Evolutionary conservation across 2,329 filamentous ascomycete genomes (phyloP).

Genomic region (Teratosphaeria gauchensis): DNA sequence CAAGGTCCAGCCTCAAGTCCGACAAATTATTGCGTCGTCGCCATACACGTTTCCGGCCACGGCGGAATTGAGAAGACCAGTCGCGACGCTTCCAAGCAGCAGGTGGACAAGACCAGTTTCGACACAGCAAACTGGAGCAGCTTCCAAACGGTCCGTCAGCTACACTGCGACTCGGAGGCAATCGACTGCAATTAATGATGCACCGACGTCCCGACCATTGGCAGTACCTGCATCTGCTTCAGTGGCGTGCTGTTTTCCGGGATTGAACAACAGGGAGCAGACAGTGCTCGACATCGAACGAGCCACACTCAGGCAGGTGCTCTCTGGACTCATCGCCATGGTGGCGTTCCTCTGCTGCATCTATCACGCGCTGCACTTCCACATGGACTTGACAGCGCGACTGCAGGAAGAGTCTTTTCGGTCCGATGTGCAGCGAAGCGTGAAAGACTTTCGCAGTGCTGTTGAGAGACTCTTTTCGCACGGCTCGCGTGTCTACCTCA

Average conservation of each 20-base stretch:
- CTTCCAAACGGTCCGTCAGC: too few species aligned
- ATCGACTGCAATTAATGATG: too few species aligned
- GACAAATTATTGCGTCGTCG: not conserved
- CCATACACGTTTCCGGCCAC: not conserved
- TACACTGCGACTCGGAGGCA: too few species aligned
- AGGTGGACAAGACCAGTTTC: too few species aligned
- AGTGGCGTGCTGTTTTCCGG: too few species aligned
- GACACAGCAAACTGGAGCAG: too few species aligned
- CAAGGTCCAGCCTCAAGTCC: too few species aligned
- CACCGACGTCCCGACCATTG: too few species aligned
- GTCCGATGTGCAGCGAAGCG: not conserved
- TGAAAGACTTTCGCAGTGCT: not conserved
- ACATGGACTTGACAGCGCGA: not conserved
- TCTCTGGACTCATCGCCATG: not conserved
- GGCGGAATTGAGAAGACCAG: too few species aligned
- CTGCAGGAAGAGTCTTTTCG: not conserved
- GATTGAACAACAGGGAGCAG: too few species aligned
- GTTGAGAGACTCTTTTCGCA: not conserved
- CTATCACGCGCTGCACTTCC: not conserved
- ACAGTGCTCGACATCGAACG: not conserved
- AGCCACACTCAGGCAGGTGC: not conserved
- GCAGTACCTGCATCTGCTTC: too few species aligned
- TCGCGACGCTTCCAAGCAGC: too few species aligned
- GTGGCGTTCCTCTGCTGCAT: not conserved
- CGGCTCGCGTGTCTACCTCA: not conserved